Conservation (phyloP, 148 eudicot genomes). For the Persicaria tinctoria region DNA sequence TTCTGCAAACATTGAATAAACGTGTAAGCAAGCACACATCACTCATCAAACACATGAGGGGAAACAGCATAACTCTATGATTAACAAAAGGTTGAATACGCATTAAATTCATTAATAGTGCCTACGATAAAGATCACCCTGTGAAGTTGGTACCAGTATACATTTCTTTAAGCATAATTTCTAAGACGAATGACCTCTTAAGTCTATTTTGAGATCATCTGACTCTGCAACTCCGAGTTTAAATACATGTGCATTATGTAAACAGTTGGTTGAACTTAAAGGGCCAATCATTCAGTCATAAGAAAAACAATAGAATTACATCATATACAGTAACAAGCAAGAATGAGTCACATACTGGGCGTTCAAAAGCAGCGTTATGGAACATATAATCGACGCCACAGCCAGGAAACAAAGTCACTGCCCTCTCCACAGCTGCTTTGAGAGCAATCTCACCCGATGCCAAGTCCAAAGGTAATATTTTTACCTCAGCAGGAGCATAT, state of each 20-base stretch:
- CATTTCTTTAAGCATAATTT: not conserved
- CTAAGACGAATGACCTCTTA: not conserved
- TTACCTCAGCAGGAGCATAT: slow-evolving; percentile 72
- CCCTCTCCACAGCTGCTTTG: slow-evolving; percentile 55
- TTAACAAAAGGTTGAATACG: not conserved
- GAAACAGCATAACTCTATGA: not conserved
- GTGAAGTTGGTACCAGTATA: not conserved
- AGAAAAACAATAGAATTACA: not conserved
- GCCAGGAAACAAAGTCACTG: slow-evolving; percentile 63
- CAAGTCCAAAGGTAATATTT: slow-evolving; percentile 83
- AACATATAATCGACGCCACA: slow-evolving; percentile 81
- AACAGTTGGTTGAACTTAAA: not conserved
- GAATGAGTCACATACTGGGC: slow-evolving; percentile 60
- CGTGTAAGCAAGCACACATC: not conserved
- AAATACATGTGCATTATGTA: not conserved
- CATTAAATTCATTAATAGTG: not conserved
- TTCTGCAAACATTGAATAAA: slow-evolving; percentile 48
- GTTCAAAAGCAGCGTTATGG: slow-evolving; percentile 94
- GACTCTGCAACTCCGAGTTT: not conserved
- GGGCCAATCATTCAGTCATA: not conserved
- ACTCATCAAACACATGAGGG: not conserved
- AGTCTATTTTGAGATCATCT: not conserved
- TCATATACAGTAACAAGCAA: not conserved
- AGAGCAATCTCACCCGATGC: slow-evolving; percentile 71
- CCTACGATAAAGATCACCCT: not conserved